These are phyloP conservation scores for Pholiota molesta DNA, from an alignment of 768 basidiomycete species.

Conservation along the genomic window DNA sequence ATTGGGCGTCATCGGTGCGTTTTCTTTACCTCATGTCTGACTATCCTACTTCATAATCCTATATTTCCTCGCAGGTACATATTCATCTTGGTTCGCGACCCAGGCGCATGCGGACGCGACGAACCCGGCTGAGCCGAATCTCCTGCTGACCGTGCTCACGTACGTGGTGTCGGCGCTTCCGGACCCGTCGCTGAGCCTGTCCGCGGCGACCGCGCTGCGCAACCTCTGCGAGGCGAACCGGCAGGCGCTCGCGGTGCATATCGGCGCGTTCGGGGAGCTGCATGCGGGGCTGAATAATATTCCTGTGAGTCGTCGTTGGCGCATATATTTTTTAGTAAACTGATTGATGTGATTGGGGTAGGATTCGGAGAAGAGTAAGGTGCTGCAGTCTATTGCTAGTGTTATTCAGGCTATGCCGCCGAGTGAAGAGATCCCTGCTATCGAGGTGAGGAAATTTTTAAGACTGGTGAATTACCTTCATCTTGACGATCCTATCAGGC, in stretches of 20 bases:
- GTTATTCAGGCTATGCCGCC: slow-evolving; percentile 91
- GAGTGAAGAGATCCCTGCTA: slow-evolving; percentile 73
- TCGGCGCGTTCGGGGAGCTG: slow-evolving; percentile 81
- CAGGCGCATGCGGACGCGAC: slow-evolving; percentile 28
- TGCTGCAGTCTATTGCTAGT: slow-evolving; percentile 90
- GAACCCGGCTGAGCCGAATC: slow-evolving; percentile 34
- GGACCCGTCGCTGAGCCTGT: slow-evolving; percentile 63
- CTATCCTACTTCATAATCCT: neutral
- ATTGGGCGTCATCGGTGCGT: slow-evolving; percentile 72
- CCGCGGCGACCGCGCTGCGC: slow-evolving; percentile 81
- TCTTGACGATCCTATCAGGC: slow-evolving; percentile 41
- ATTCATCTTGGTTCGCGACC: slow-evolving; percentile 80
- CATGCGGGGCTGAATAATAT: slow-evolving; percentile 77
- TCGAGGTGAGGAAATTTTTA: slow-evolving; percentile 52
- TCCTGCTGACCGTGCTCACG: slow-evolving; percentile 65
- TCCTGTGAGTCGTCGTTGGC: slow-evolving; percentile 52
- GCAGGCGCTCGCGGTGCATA: slow-evolving; percentile 79
- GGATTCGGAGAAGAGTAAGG: slow-evolving; percentile 89
- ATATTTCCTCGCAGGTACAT: slow-evolving; percentile 50
- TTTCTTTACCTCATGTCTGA: neutral
- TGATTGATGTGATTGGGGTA: slow-evolving; percentile 25
- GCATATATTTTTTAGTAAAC: neutral
- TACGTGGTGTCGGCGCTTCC: slow-evolving; percentile 74
- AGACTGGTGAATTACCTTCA: no score
- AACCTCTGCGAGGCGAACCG: slow-evolving; percentile 91